phyloP scores from a whole-genome alignment of 257 asterid species.

The Plectranthus barbatus region DNA sequence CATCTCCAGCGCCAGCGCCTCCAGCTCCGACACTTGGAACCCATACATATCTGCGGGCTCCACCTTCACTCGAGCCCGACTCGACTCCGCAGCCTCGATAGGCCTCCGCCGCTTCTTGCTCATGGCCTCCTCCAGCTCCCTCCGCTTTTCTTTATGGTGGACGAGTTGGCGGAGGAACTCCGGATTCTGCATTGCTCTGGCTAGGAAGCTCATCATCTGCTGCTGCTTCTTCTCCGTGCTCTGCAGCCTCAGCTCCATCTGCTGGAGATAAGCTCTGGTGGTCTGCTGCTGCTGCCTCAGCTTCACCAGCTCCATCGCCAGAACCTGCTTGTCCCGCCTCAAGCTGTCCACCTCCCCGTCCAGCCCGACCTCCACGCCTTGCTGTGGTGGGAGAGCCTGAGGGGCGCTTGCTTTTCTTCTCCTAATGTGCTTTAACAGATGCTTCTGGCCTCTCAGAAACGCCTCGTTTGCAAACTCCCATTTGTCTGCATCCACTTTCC shows the following conservation, averaged over 20 bases:
- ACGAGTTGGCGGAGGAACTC: conserved; percentile 51
- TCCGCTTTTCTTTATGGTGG: conserved; percentile 52
- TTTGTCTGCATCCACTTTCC: conserved; percentile 76
- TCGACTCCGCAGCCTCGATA: conserved; percentile 39
- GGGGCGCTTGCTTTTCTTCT: conserved; percentile 33
- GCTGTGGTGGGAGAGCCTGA: conserved; percentile 9
- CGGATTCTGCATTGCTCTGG: conserved; percentile 74
- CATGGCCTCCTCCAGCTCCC: conserved; percentile 47
- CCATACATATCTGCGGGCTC: conserved; percentile 44
- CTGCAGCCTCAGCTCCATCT: conserved; percentile 55
- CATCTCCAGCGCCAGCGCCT: conserved; percentile 78
- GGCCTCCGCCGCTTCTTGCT: conserved; percentile 52
- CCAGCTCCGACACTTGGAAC: conserved; percentile 56
- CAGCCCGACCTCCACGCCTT: conserved; percentile 49
- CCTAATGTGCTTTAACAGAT: conserved; percentile 46
- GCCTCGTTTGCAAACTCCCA: conserved; percentile 91
- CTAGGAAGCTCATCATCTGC: conserved; percentile 85
- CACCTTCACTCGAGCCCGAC: conserved; percentile 22
- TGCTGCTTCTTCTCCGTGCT: conserved; percentile 66
- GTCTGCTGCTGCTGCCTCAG: conserved; percentile 61
- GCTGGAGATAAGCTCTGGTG: conserved; percentile 38
- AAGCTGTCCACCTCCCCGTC: conserved; percentile 48
- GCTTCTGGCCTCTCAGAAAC: conserved; percentile 51
- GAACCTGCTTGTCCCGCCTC: conserved; percentile 47
- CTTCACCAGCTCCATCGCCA: conserved; percentile 49